Conservation (phyloP, 257 asterid species). For the Knoxia roxburghii region DNA sequence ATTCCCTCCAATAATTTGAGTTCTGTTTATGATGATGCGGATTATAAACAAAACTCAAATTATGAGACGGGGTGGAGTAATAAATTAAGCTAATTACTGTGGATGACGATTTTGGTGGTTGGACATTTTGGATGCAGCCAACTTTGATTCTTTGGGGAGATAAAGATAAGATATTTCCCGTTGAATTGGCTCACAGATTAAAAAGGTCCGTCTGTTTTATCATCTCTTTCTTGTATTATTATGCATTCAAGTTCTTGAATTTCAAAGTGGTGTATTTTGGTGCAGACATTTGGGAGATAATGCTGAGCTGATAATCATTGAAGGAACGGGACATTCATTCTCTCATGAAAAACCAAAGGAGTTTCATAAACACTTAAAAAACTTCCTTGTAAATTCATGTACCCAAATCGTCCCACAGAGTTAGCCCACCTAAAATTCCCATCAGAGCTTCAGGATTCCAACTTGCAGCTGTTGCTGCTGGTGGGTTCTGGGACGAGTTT, state of each 20-base stretch:
- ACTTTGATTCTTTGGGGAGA: constrained; percentile 69
- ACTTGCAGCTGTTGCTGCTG: too few species aligned
- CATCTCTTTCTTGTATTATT: background rate
- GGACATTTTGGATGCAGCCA: constrained; percentile 34
- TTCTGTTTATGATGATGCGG: too few species aligned
- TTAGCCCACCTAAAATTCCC: background rate
- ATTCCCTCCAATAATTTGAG: too few species aligned
- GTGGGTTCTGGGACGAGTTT: too few species aligned
- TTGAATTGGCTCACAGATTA: constrained; percentile 58
- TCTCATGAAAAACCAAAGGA: constrained; percentile 48
- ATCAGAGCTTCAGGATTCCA: too few species aligned
- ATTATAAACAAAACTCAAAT: too few species aligned
- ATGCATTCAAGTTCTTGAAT: background rate
- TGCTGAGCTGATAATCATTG: constrained; percentile 42
- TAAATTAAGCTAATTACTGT: too few species aligned
- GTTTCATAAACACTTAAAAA: constrained; percentile 48
- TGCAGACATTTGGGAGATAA: constrained; percentile 61
- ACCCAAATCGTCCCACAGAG: too few species aligned
- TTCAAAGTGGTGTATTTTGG: background rate
- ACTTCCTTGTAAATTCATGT: constrained; percentile 30
- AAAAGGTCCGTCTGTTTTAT: constrained; percentile 29
- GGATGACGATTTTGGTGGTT: background rate
- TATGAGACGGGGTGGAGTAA: too few species aligned
- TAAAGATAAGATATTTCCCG: constrained; percentile 56
- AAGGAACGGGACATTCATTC: constrained; percentile 61